Base-by-base conservation (phyloP, 2,329 filamentous ascomycete genomes). In the Phymatotrichopsis omnivora region DNA sequence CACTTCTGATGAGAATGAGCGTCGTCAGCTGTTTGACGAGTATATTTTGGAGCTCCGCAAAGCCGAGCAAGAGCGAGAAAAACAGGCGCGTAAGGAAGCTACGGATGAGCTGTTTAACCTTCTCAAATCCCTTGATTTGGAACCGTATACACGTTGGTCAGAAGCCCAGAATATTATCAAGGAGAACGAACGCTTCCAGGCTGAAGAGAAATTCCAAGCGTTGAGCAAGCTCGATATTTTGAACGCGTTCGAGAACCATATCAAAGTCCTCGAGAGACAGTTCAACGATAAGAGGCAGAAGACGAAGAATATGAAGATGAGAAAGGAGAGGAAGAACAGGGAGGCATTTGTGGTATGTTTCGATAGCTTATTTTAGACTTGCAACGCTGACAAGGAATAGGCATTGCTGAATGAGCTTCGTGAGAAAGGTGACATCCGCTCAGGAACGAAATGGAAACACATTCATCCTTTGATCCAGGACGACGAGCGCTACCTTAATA, bases 101-200 rank as follows among this genome's bases (percentile, higher is more conserved):
- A 81, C 93, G 70, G 82, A 87, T 57, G 82, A 89, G 32, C 73
- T 98, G 33, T 75, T 82, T 42, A 75, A 77, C 29, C 73, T 96
- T 46, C 68, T 98, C 31, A 80, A 82, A 37, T 78, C 77, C 56
- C 72, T 98, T 40, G 75, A 91, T 57, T 70, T 95, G 49, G 87
- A 94, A 61, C 85, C 89, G 2, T 95, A 94, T 63, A 95, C 89
- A 29, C 81, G 85, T 56, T 98, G 93, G 93, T 76, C 82, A 42
- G 85, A 94, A 59, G 91, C 86, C 35, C 85, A 93, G 63, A 75
- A 76, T 55, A 76, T 83, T 59, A 82, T 98, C 57, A 78, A 85
- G 60, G 76, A 76, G 42, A 84, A 82, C 61, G 73, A 80, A 53
- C 78, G 76, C 53, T 86, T 93, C 62, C 77, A 85, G 64, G 73